Evolutionary conservation across 1,284 basidiomycete species (phyloP), one percentile per base, ranked within the genome.

Genomic region (Cryptococcus sp.): DNA sequence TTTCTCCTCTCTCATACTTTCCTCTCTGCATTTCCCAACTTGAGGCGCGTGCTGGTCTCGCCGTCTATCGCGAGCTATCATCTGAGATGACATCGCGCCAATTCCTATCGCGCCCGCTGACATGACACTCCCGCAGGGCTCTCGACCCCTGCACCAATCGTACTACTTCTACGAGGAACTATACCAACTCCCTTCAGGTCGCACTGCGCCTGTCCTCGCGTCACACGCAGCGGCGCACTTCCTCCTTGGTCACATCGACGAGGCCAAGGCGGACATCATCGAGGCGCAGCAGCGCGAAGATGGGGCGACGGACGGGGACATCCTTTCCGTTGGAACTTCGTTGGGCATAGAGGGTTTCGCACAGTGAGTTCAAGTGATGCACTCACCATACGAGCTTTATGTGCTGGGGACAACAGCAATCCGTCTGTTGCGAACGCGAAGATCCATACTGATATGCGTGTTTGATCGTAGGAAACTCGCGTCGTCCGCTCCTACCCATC

Each of bases 141-240:
- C 71, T 1, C 67, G 76, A 60, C 71, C 76, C 0, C 66, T 80
- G 42, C 73, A 77, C 76, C 69, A 91, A 88, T 80, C 82, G 83
- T 83, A 86, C 74, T 90, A 93, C 58, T 93, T 93, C 79, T 96
- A 91, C 79, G 91, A 91, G 48, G 93, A 97, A 74, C 90, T 95
- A 70, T 84, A 93, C 51, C 89, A 87, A 40, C 88, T 92, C 65
- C 93, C 93, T 2, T 88, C 89, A 72, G 93, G 62, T 82, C 89
- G 20, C 82, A 82, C 69, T 51, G 88, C 46, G 82, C 87, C 68
- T 80, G 74, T 94, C 17, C 83, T 95, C 35, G 88, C 89, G 13
- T 86, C 90, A 5, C 88, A 93, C 62, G 91, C 90, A 1, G 85
- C 93, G 22, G 87, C 89, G 17, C 88, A 93, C 63, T 84, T 93